Percentiles rank a stretch among this genome's conserved stretches.
Conservation (phyloP, 2,329 filamentous ascomycete genomes). For the Fusarium sp. region DNA sequence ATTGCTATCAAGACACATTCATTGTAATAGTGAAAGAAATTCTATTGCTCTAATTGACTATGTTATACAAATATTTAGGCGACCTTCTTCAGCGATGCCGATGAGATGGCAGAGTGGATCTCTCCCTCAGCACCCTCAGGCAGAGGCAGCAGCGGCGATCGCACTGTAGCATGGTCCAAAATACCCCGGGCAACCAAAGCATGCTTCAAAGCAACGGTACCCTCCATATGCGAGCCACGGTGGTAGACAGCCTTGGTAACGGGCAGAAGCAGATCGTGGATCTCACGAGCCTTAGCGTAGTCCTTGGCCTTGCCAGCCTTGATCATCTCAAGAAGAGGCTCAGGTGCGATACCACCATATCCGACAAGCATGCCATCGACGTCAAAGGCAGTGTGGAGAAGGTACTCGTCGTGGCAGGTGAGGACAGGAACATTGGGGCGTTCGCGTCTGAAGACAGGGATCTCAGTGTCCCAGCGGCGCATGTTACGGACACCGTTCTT, state of each 20-base stretch:
- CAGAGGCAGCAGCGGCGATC: slow-evolving; percentile 56
- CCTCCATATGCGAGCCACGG: slow-evolving; percentile 66
- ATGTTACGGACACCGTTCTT: slow-evolving; percentile 68
- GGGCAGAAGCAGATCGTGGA: slow-evolving; percentile 64
- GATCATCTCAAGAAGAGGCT: slow-evolving; percentile 62
- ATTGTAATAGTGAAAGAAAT: neutral
- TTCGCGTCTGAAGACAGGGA: slow-evolving; percentile 62
- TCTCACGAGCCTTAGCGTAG: slow-evolving; percentile 59
- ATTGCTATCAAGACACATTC: too few species aligned
- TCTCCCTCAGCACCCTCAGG: slow-evolving; percentile 19
- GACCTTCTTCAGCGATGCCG: slow-evolving; percentile 15
- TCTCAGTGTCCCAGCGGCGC: slow-evolving; percentile 67
- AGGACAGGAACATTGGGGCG: slow-evolving; percentile 62
- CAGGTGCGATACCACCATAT: slow-evolving; percentile 64
- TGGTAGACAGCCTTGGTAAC: slow-evolving; percentile 66
- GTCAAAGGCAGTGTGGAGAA: slow-evolving; percentile 63
- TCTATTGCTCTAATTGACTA: neutral
- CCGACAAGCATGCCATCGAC: slow-evolving; percentile 66
- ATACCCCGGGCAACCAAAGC: slow-evolving; percentile 63
- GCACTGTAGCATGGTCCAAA: slow-evolving; percentile 60
- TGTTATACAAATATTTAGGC: neutral
- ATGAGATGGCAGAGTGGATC: slow-evolving; percentile 20
- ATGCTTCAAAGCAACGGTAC: slow-evolving; percentile 64
- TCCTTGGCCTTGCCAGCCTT: slow-evolving; percentile 62
- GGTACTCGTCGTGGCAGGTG: slow-evolving; percentile 65